Evolutionary conservation across 2,329 filamentous ascomycete genomes (phyloP).

Genomic region (Microcyclosporella mali): DNA sequence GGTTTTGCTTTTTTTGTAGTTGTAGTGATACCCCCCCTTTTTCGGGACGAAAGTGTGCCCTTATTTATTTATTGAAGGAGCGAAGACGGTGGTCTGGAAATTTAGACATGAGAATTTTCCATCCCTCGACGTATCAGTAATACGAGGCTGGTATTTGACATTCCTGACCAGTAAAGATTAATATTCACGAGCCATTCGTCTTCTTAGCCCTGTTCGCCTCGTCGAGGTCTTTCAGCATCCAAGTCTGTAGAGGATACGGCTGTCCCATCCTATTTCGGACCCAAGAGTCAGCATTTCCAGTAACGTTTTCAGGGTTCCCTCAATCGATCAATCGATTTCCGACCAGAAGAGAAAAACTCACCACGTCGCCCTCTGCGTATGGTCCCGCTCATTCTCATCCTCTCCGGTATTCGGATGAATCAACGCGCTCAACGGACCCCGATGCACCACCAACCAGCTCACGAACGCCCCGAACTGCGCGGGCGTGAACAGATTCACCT

Average conservation of each 20-base stretch:
- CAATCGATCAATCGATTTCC: too few species aligned
- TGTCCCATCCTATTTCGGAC: conserved; percentile 51
- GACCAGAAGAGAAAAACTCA: conserved; percentile 9
- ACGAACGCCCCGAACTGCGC: conserved; percentile 83
- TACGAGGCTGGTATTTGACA: too few species aligned
- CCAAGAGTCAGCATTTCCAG: not conserved
- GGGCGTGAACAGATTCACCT: conserved; percentile 81
- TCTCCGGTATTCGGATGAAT: conserved; percentile 76
- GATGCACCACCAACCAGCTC: conserved; percentile 74
- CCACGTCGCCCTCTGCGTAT: conserved; percentile 66
- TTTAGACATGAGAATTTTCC: too few species aligned
- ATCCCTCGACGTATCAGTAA: too few species aligned
- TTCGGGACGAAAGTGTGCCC: not conserved
- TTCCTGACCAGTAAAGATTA: not conserved
- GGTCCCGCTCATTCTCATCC: conserved; percentile 56
- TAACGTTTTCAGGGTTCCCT: too few species aligned
- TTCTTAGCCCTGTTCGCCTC: conserved; percentile 1
- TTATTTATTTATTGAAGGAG: not conserved
- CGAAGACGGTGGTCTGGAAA: too few species aligned
- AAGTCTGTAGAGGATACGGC: conserved; percentile 54
- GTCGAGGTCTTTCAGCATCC: conserved; percentile 39
- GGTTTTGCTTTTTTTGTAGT: not conserved
- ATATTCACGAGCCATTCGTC: conserved; percentile 5
- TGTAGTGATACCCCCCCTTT: conserved; percentile 1
- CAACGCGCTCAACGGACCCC: conserved; percentile 71